Evolutionary conservation across 139 green algal species (phyloP).

Genomic region (Desmodesmus armatus): DNA sequence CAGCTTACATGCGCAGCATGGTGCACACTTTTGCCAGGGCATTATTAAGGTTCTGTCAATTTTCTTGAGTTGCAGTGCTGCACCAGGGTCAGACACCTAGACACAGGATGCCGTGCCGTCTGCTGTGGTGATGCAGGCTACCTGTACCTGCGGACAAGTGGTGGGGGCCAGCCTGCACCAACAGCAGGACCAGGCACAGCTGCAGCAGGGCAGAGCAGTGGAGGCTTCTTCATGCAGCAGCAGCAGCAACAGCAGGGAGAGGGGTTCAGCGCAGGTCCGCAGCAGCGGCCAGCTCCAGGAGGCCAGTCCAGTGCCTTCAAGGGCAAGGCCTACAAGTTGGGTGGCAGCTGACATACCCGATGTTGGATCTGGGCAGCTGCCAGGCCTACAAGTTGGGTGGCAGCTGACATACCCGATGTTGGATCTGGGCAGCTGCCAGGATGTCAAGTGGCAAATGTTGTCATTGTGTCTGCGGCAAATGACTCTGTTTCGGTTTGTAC

Average conservation of each 20-base stretch:
- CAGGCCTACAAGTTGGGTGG: no score
- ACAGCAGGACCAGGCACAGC: not conserved
- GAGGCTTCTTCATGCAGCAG: not conserved
- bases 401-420: not conserved
- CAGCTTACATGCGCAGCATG: no score
- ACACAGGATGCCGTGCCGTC: not conserved
- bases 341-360: not conserved
- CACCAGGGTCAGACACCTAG: no score
- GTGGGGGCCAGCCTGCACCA: not conserved
- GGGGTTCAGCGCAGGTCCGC: not conserved
- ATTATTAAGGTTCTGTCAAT: no score
- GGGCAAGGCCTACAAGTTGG: constrained; percentile 2
- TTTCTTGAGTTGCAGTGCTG: no score
- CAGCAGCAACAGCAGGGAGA: not conserved
- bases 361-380: not conserved
- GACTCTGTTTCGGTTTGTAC: no score
- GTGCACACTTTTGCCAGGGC: no score
- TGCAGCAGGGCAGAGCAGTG: not conserved
- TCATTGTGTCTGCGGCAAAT: no score
- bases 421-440: no score
- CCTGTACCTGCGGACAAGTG: not conserved
- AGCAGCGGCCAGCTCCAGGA: not conserved
- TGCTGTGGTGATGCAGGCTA: constrained; percentile 34
- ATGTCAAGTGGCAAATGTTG: no score
- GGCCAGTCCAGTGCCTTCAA: not conserved